These are phyloP conservation scores for Neofusicoccum parvum DNA, from an alignment of 2,329 filamentous ascomycete species.

Conservation along the genomic window DNA sequence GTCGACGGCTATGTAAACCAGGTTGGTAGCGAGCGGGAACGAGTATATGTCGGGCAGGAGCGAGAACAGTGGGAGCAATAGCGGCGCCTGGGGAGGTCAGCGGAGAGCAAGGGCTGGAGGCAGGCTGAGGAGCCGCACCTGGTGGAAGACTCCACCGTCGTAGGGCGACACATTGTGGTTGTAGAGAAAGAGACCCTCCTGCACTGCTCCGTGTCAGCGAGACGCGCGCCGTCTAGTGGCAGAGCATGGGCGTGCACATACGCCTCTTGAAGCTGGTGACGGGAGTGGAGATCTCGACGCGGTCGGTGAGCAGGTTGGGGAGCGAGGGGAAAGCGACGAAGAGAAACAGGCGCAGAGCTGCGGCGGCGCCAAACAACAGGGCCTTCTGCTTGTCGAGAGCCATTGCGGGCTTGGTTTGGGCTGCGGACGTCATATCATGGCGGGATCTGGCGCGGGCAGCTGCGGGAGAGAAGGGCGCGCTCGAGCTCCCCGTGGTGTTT, in stretches of 20 bases:
- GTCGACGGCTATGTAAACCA: conserved; percentile 82
- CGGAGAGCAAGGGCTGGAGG: background rate
- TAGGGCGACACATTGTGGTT: conserved; percentile 96
- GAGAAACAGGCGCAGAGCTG: conserved; percentile 76
- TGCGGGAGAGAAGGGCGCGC: background rate
- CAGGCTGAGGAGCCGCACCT: conserved; percentile 45
- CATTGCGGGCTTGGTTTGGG: conserved; percentile 42
- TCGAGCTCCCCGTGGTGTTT: conserved; percentile 17
- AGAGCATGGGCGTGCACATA: conserved; percentile 50
- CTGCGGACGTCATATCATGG: conserved; percentile 14
- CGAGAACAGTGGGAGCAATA: conserved; percentile 89
- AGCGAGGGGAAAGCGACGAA: conserved; percentile 80
- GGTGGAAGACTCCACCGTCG: conserved; percentile 83
- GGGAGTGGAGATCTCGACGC: conserved; percentile 95
- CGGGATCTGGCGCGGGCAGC: background rate
- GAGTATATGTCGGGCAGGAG: conserved; percentile 72
- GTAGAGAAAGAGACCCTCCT: conserved; percentile 95
- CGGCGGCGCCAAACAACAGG: conserved; percentile 73
- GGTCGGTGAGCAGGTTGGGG: conserved; percentile 80
- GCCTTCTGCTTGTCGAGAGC: conserved; percentile 61
- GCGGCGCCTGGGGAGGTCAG: conserved; percentile 66
- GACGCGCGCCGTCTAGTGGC: background rate
- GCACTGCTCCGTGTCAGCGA: conserved; percentile 60
- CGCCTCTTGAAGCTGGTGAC: conserved; percentile 97
- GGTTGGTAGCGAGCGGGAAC: conserved; percentile 72